Evolutionary conservation across 352 stramenopile species (phyloP).

Genomic region (Phytophthora hybrid): DNA sequence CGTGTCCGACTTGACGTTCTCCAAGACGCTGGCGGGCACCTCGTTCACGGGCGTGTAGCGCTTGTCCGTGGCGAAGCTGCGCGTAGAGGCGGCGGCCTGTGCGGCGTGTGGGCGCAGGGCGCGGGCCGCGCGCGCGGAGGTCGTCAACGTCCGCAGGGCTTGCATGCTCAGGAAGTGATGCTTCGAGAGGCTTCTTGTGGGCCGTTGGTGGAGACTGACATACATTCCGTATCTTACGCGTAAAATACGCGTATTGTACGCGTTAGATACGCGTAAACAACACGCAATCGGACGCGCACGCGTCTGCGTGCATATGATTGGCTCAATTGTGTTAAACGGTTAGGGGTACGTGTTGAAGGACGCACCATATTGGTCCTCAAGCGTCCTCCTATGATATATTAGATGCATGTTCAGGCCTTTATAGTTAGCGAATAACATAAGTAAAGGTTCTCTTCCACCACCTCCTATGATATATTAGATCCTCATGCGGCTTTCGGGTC

Average conservation of each 20-base stretch:
- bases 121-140: conserved; percentile 11
- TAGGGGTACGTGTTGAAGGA: background rate
- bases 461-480: too few relatives aligned
- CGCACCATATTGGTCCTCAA: too few relatives aligned
- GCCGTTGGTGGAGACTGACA: background rate
- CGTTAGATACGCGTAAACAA: background rate
- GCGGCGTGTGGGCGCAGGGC: conserved; percentile 9
- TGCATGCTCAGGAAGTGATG: conserved; percentile 38
- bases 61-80: conserved; percentile 69
- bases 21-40: conserved; percentile 89
- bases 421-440: too few relatives aligned
- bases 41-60: conserved; percentile 85
- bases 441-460: too few relatives aligned
- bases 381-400: too few relatives aligned
- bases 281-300: background rate
- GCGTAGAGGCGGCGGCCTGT: conserved; percentile 8
- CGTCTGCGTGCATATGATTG: background rate
- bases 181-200: conserved; percentile 30
- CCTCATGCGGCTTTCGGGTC: conserved; percentile 29
- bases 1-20: conserved; percentile 73
- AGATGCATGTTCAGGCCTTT: too few relatives aligned
- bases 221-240: too few relatives aligned
- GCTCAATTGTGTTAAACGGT: background rate
- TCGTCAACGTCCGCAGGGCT: conserved; percentile 26
- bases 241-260: too few relatives aligned